These are phyloP conservation scores for Diutina pseudorugosa DNA, from an alignment of 1,139 yeast genomes.

Conservation along the genomic window DNA sequence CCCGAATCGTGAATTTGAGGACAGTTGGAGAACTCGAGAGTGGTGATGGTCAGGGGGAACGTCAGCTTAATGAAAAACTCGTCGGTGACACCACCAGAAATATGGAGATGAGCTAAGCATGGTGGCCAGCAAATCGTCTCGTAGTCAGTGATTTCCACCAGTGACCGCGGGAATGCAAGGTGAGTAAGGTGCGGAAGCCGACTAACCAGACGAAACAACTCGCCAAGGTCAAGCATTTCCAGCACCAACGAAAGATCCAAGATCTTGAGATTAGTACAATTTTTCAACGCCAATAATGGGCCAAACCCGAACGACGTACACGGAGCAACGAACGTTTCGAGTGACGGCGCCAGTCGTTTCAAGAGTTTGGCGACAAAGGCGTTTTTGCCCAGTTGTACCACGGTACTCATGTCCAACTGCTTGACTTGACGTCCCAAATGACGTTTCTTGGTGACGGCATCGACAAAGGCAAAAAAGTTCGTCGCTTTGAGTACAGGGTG, in stretches of 20 bases:
- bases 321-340: constrained; percentile 73
- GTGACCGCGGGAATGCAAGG: constrained; percentile 80
- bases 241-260: constrained; percentile 83
- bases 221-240: constrained; percentile 75
- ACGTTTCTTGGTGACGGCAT: constrained; percentile 41
- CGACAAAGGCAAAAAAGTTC: constrained; percentile 66
- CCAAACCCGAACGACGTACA: constrained; percentile 91
- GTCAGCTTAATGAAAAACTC: constrained; percentile 54
- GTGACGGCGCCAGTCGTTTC: constrained; percentile 54
- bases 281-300: constrained; percentile 66
- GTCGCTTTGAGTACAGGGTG: constrained; percentile 51
- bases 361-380: constrained; percentile 76
- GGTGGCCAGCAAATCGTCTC: constrained; percentile 57
- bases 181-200: constrained; percentile 53
- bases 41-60: constrained; percentile 62
- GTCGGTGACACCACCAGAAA: constrained; percentile 85
- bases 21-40: constrained; percentile 77
- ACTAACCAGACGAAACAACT: constrained; percentile 63
- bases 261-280: constrained; percentile 50
- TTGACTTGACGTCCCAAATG: constrained; percentile 32
- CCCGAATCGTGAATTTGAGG: constrained; percentile 59
- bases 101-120: constrained; percentile 52
- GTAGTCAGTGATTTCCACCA: constrained; percentile 60
- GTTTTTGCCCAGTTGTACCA: constrained; percentile 87
- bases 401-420: constrained; percentile 57